Percentiles rank a stretch among this genome's conserved stretches.
Conservation (phyloP, 2,329 filamentous ascomycete genomes). For the Aspergillus ochraceus region DNA sequence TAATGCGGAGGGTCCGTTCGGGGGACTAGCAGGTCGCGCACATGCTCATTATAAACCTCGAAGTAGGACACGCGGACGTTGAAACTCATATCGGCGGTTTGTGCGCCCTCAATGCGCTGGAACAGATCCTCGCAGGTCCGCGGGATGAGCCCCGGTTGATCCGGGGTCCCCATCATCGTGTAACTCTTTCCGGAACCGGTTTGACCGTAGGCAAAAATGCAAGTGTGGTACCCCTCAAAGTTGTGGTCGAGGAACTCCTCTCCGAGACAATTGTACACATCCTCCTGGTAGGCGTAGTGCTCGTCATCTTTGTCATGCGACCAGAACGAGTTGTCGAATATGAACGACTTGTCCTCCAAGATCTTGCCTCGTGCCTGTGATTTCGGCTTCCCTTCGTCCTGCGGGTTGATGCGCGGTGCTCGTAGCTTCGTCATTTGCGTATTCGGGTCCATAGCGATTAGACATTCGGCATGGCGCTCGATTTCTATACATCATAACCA, state of each 20-base stretch:
- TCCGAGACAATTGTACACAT: slow-evolving; percentile 90
- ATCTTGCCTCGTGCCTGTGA: slow-evolving; percentile 67
- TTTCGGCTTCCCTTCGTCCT: slow-evolving; percentile 54
- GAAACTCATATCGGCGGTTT: slow-evolving; percentile 90
- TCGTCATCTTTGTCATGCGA: slow-evolving; percentile 76
- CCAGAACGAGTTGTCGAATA: slow-evolving; percentile 98
- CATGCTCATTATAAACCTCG: slow-evolving; percentile 99
- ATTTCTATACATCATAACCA: slow-evolving; percentile 60
- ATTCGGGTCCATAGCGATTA: slow-evolving; percentile 86
- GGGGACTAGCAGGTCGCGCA: slow-evolving; percentile 86
- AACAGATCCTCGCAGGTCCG: slow-evolving; percentile 95
- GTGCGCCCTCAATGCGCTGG: slow-evolving; percentile 80
- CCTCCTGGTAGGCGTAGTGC: slow-evolving; percentile 88
- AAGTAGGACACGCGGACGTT: slow-evolving; percentile 98
- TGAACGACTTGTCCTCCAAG: slow-evolving; percentile 85
- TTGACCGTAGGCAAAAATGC: slow-evolving; percentile 98
- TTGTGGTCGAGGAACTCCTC: slow-evolving; percentile 99
- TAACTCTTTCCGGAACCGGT: slow-evolving; percentile 98
- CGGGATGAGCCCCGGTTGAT: slow-evolving; percentile 88
- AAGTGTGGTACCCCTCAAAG: slow-evolving; percentile 98
- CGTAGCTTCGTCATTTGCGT: slow-evolving; percentile 82
- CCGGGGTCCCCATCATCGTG: slow-evolving; percentile 89
- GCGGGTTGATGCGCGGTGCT: slow-evolving; percentile 60
- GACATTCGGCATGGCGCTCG: slow-evolving; percentile 75
- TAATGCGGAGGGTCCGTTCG: slow-evolving; percentile 80